Percentiles rank a stretch among this genome's conserved stretches.
phyloP scores from a whole-genome alignment of 768 basidiomycete genomes.

The Serpula lacrymans region DNA sequence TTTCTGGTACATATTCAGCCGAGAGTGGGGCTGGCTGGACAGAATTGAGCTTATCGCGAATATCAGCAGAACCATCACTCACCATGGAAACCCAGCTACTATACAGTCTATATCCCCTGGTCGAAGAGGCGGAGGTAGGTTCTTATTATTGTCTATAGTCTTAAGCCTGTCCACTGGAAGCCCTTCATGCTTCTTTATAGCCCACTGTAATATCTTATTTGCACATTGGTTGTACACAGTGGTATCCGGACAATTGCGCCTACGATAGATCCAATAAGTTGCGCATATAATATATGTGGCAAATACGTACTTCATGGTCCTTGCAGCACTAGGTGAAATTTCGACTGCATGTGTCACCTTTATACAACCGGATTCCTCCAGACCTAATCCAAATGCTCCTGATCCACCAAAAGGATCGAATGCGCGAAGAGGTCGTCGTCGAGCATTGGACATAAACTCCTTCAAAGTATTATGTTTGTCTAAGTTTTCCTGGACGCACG shows the following conservation, averaged over 20 bases:
- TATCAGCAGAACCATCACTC: slow-evolving; percentile 3
- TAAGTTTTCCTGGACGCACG: slow-evolving; percentile 35
- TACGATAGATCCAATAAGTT: slow-evolving; percentile 19
- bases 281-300: not conserved
- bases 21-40: slow-evolving; percentile 70
- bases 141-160: slow-evolving; percentile 33
- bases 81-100: slow-evolving; percentile 78
- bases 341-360: slow-evolving; percentile 67
- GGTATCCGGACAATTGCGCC: slow-evolving; percentile 49
- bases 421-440: slow-evolving; percentile 27
- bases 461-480: slow-evolving; percentile 29
- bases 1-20: slow-evolving; percentile 66
- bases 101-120: slow-evolving; percentile 59
- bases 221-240: slow-evolving; percentile 69
- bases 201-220: slow-evolving; percentile 57
- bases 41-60: not conserved
- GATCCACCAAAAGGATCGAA: slow-evolving; percentile 44
- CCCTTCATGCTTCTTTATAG: slow-evolving; percentile 48
- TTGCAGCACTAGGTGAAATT: slow-evolving; percentile 71
- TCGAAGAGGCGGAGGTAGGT: slow-evolving; percentile 44
- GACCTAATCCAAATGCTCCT: slow-evolving; percentile 61
- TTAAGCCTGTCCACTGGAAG: slow-evolving; percentile 37
- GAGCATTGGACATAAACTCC: slow-evolving; percentile 25
- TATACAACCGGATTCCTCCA: slow-evolving; percentile 53
- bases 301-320: slow-evolving; percentile 52